Evolutionary conservation across 441 rosid genomes (phyloP).

Genomic region (Mallotus repandus): DNA sequence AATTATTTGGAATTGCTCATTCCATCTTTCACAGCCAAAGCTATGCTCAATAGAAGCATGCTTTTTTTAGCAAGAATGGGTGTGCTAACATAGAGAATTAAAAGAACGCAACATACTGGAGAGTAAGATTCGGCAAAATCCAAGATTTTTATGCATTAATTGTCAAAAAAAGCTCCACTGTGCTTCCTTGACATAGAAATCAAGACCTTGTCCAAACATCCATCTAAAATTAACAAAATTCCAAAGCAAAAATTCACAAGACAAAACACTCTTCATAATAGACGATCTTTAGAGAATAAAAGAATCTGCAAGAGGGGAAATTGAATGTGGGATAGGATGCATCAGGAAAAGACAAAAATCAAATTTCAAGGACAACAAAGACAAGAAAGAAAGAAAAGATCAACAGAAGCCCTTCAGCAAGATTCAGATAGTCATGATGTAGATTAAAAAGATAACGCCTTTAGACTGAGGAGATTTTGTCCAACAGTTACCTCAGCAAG

Average conservation of each 20-base stretch:
- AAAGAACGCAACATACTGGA: background rate
- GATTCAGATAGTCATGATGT: background rate
- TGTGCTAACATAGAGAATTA: background rate
- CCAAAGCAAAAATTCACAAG: background rate
- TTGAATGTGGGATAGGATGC: background rate
- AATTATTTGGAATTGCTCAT: background rate
- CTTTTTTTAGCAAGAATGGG: background rate
- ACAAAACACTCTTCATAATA: background rate
- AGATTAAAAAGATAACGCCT: background rate
- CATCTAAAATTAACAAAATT: background rate
- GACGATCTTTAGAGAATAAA: background rate
- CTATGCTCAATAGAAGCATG: background rate
- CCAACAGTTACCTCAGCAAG: slow-evolving; percentile 69
- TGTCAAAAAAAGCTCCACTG: background rate
- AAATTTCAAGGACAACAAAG: no score
- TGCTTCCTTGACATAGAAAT: background rate
- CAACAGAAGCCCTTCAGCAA: background rate
- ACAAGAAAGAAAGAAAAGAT: background rate
- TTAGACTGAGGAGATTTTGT: background rate
- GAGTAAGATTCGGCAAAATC: background rate
- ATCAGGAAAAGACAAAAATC: background rate
- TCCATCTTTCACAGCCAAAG: background rate
- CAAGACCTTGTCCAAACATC: background rate
- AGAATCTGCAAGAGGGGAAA: background rate
- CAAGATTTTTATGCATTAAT: background rate